phyloP scores from a whole-genome alignment of 306 rosid species.

The Quercus variabilis region DNA sequence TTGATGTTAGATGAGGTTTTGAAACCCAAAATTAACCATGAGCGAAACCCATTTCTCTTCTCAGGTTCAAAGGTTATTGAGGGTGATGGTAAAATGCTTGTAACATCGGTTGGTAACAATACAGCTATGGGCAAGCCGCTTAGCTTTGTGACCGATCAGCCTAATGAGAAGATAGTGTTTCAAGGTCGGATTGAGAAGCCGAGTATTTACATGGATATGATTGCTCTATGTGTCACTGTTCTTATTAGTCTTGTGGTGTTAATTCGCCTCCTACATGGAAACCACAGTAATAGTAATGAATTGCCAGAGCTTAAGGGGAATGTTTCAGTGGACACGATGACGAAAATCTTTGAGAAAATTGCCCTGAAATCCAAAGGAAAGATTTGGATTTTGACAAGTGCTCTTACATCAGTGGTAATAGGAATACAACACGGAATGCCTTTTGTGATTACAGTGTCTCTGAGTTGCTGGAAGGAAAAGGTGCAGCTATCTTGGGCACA shows the following conservation, averaged over 20 bases:
- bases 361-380: slow-evolving; percentile 38
- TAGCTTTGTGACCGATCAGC: neutral
- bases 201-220: slow-evolving; percentile 28
- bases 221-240: slow-evolving; percentile 27
- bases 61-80: slow-evolving; percentile 46
- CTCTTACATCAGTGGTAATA: slow-evolving; percentile 26
- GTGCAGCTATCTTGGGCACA: slow-evolving; percentile 10
- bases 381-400: slow-evolving; percentile 35
- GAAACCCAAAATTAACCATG: slow-evolving; percentile 14
- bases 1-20: slow-evolving; percentile 30
- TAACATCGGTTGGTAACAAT: slow-evolving; percentile 32
- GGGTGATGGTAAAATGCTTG: slow-evolving; percentile 55
- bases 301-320: slow-evolving; percentile 58
- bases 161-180: slow-evolving; percentile 21
- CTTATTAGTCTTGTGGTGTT: slow-evolving; percentile 37
- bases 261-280: slow-evolving; percentile 33
- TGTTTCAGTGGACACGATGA: slow-evolving; percentile 29
- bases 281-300: slow-evolving; percentile 33
- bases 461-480: slow-evolving; percentile 32
- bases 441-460: slow-evolving; percentile 39
- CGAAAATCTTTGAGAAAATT: slow-evolving; percentile 26
- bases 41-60: slow-evolving; percentile 46
- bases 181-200: slow-evolving; percentile 46
- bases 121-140: slow-evolving; percentile 13
- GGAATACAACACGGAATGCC: slow-evolving; percentile 65